Conservation (phyloP, 495 filamentous ascomycete genomes). For the Aspergillus homomorphus region DNA sequence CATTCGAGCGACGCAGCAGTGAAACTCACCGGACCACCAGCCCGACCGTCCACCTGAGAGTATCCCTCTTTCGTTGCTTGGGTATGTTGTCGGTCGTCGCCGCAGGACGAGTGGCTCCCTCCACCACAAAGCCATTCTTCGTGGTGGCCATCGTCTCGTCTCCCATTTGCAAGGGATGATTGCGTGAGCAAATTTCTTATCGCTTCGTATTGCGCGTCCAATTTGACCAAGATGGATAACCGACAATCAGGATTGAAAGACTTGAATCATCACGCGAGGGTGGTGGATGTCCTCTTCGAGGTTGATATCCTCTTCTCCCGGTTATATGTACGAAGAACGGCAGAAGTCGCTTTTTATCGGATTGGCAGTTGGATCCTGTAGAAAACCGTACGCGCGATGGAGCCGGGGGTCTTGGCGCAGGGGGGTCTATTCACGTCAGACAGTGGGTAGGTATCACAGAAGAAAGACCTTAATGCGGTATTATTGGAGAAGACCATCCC, state of each 20-base stretch:
- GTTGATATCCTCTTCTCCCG: background rate
- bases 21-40: constrained; percentile 57
- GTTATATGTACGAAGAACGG: background rate
- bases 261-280: background rate
- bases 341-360: background rate
- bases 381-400: background rate
- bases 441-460: background rate
- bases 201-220: constrained; percentile 5
- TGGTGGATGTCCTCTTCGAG: background rate
- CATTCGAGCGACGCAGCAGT: constrained; percentile 2
- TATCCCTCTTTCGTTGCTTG: constrained; percentile 29
- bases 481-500: too few species aligned
- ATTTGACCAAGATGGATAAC: background rate
- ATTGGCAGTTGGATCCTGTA: background rate
- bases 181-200: background rate
- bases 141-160: constrained; percentile 20
- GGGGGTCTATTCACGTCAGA: background rate
- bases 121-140: constrained; percentile 32
- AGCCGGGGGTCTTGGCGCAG: background rate
- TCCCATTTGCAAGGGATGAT: constrained; percentile 5
- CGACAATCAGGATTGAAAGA: background rate
- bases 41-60: constrained; percentile 52
- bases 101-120: constrained; percentile 18
- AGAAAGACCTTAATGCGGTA: background rate
- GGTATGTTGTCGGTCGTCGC: constrained; percentile 8